Evolutionary conservation across 1,284 basidiomycete species (phyloP).

Genomic region (Ceratobasidium sp.): DNA sequence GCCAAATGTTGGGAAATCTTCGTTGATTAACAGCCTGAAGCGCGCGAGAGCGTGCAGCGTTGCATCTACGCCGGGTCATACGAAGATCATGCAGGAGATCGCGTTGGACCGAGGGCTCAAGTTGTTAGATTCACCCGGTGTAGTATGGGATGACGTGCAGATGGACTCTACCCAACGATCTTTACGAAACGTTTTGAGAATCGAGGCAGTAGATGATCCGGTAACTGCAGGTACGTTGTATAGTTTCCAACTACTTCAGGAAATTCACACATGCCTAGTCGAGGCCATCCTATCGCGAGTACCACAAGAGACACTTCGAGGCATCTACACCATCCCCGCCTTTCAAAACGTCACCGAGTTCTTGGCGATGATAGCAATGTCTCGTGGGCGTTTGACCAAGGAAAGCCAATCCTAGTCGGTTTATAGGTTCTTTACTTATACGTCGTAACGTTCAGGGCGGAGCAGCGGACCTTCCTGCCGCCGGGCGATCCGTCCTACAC

Average conservation of each 20-base stretch:
- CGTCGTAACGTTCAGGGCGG: conserved; percentile 72
- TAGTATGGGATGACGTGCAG: conserved; percentile 82
- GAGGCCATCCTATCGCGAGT: conserved; percentile 86
- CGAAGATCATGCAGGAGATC: conserved; percentile 92
- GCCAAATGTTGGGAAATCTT: conserved; percentile 97
- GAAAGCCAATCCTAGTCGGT: conserved; percentile 54
- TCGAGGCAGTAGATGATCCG: conserved; percentile 92
- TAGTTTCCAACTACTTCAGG: not conserved
- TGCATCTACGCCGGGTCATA: conserved; percentile 95
- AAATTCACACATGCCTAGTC: conserved; percentile 61
- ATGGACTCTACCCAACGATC: conserved; percentile 73
- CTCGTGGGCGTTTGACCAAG: conserved; percentile 85
- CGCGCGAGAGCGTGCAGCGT: conserved; percentile 86
- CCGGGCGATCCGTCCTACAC: conserved; percentile 85
- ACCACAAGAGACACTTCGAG: conserved; percentile 72
- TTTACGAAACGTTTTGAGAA: conserved; percentile 92
- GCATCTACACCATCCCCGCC: conserved; percentile 84
- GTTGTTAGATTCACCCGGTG: conserved; percentile 95
- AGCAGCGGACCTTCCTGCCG: conserved; percentile 85
- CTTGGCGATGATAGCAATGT: conserved; percentile 89
- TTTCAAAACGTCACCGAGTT: conserved; percentile 84
- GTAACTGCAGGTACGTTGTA: conserved; percentile 79
- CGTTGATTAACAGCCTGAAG: conserved; percentile 94
- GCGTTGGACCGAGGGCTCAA: conserved; percentile 93
- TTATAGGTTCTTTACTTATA: not conserved